Percentiles rank a stretch among this genome's conserved stretches.
These are phyloP conservation scores for Cryptosporidium muris DNA, from an alignment of 169 alveolate genomes.

Conservation along the genomic window DNA sequence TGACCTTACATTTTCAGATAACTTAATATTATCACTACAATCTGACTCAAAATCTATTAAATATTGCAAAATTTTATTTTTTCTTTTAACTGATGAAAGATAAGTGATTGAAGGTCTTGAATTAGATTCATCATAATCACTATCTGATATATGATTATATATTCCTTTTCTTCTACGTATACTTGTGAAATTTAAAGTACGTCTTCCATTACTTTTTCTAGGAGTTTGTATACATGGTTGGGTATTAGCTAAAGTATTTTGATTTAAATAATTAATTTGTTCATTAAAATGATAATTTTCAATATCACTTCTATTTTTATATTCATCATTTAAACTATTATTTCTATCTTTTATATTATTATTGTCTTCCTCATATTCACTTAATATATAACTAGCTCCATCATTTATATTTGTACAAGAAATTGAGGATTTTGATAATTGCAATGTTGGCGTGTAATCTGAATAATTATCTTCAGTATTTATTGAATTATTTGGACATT, in stretches of 20 bases:
- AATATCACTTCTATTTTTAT: neutral
- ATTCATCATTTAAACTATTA: neutral
- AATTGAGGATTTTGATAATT: constrained; percentile 35
- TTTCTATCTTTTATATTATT: neutral
- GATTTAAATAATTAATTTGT: neutral
- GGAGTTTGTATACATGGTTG: constrained; percentile 46
- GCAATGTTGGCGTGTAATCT: too few species aligned
- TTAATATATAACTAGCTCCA: constrained; percentile 12
- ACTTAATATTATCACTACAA: constrained; percentile 1
- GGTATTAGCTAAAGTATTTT: neutral
- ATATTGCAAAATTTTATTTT: constrained; percentile 15
- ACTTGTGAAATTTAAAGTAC: neutral
- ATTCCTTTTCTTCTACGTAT: constrained; percentile 36
- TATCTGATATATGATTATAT: constrained; percentile 9
- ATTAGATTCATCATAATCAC: neutral
- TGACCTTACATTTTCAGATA: constrained; percentile 14
- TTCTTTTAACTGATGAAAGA: constrained; percentile 69
- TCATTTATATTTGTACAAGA: constrained; percentile 32
- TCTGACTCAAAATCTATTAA: constrained; percentile 31
- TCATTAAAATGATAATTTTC: neutral
- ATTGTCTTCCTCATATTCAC: constrained; percentile 23
- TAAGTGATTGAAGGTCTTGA: constrained; percentile 52
- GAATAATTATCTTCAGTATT: too few species aligned
- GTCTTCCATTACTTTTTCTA: constrained; percentile 18
- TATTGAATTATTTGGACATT: too few species aligned